phyloP scores from a whole-genome alignment of 2,329 filamentous ascomycete species.

The Aspergillus amoenus region DNA sequence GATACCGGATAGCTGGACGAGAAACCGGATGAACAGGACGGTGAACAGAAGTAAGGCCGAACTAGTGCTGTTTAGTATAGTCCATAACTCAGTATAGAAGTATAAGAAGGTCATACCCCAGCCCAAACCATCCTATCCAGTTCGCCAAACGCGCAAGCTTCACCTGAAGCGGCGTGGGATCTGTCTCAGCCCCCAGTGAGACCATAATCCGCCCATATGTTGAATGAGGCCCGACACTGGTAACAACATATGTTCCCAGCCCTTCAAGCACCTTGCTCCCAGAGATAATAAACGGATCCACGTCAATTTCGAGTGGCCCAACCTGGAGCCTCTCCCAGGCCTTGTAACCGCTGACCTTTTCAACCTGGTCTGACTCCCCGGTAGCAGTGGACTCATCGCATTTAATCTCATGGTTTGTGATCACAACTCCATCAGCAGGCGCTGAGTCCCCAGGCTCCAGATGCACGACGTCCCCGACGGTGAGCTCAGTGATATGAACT shows the following conservation, averaged over 20 bases:
- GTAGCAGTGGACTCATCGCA: slow-evolving; percentile 71
- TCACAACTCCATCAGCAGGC: slow-evolving; percentile 67
- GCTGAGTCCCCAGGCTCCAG: slow-evolving; percentile 66
- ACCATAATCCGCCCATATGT: slow-evolving; percentile 72
- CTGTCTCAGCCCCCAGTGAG: slow-evolving; percentile 67
- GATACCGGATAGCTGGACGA: slow-evolving; percentile 64
- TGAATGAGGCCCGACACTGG: slow-evolving; percentile 68
- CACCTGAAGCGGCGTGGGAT: slow-evolving; percentile 69
- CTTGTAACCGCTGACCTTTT: slow-evolving; percentile 57
- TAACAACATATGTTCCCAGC: slow-evolving; percentile 70
- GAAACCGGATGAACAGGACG: slow-evolving; percentile 81
- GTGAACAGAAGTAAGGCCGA: slow-evolving; percentile 78
- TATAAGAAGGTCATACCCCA: slow-evolving; percentile 47
- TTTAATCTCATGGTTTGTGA: slow-evolving; percentile 61
- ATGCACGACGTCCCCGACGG: slow-evolving; percentile 66
- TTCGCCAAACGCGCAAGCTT: slow-evolving; percentile 71
- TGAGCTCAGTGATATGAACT: slow-evolving; percentile 62
- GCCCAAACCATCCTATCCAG: slow-evolving; percentile 75
- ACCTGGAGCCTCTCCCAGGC: slow-evolving; percentile 57
- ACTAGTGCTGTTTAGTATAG: slow-evolving; percentile 26
- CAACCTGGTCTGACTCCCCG: slow-evolving; percentile 66
- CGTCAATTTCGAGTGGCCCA: slow-evolving; percentile 46
- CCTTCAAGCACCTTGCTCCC: slow-evolving; percentile 74
- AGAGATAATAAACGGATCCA: slow-evolving; percentile 74
- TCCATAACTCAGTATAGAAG: background rate